Evolutionary conservation across 78 protist genomes (phyloP), one percentile per base, ranked within the genome.

Genomic region (Dictyostelium firmibasis): DNA sequence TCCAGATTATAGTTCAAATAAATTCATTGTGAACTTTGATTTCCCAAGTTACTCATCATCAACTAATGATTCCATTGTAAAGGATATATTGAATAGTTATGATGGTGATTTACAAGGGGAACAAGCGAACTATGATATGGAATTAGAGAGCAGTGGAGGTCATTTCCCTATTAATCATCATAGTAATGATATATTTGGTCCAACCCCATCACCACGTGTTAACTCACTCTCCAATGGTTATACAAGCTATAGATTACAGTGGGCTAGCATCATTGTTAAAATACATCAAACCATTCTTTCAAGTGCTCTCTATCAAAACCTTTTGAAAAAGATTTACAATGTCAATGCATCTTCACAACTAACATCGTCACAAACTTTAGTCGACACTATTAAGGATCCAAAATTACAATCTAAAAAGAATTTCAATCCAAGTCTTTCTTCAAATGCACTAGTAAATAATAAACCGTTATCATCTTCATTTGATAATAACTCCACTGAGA

Each of bases 201-300:
- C 50, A 35, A 4, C 35, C 23, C 47, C 86, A 82, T 82, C 86
- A 8, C 47, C n/a, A 20, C 23, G 50, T 31, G 25, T 13, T 4
- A 33, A 14, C 1, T 25, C n/a, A 10, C 29, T 14, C 35, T 3
- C 25, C 20, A 72, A 33, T 33, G 74, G 74, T 8, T 72, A 72
- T 33, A 84, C 50, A 36, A 35, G 38, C 16, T 67, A 67, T 27
- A 60, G 29, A 67, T 23, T 60, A 23, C 72, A 67, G 29, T 84
- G 89, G 89, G 47, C 33, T 6, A 47, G 44, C 41, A 60, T 84
- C 23, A 67, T 84, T n/a, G 69, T 84, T 20, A 84, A 84, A 67
- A 3, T 84, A 1, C 79, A 84, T 67, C 86, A 82, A 57, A 31
- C 75, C 0, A 82, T 60, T 5, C 36, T 82, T 11, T 20, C 33